phyloP scores from a whole-genome alignment of 495 filamentous ascomycete species.

The Neurospora hispaniola region DNA sequence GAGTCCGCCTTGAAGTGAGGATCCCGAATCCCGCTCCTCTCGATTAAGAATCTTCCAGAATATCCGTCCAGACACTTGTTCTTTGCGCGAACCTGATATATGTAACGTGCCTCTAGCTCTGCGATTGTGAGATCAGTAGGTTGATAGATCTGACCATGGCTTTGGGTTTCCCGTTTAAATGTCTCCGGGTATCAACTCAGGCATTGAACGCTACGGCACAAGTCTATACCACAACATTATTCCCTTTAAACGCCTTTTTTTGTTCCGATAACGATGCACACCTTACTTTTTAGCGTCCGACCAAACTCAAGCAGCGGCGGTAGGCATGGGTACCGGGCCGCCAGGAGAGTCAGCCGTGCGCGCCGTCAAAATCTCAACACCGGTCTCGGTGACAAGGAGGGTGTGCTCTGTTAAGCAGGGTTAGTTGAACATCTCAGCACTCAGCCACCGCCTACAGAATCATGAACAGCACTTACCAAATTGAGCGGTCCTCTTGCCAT shows the following conservation, averaged over 20 bases:
- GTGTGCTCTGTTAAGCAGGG: slow-evolving; percentile 60
- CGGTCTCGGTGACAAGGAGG: slow-evolving; percentile 82
- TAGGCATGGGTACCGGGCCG: slow-evolving; percentile 63
- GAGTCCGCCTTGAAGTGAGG: not conserved
- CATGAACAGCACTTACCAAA: slow-evolving; percentile 43
- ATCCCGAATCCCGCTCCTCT: not conserved
- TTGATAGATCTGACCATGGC: not conserved
- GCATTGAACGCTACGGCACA: not conserved
- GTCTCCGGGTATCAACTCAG: not conserved
- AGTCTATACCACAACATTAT: not conserved
- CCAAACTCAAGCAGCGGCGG: not conserved
- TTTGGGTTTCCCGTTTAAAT: not conserved
- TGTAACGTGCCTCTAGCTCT: not conserved
- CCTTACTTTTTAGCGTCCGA: not conserved
- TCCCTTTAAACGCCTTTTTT: not conserved
- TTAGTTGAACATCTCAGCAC: not conserved
- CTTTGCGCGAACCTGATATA: not conserved
- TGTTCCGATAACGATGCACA: not conserved
- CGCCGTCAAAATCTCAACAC: slow-evolving; percentile 88
- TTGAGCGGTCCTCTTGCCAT: slow-evolving; percentile 75
- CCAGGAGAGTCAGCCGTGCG: slow-evolving; percentile 73
- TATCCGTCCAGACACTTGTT: not conserved
- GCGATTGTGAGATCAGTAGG: not conserved
- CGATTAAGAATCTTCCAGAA: not conserved
- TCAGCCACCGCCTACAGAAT: not conserved